These are phyloP conservation scores for Asparagopsis taxiformis DNA, from an alignment of 31 red algal species.

Conservation along the genomic window DNA sequence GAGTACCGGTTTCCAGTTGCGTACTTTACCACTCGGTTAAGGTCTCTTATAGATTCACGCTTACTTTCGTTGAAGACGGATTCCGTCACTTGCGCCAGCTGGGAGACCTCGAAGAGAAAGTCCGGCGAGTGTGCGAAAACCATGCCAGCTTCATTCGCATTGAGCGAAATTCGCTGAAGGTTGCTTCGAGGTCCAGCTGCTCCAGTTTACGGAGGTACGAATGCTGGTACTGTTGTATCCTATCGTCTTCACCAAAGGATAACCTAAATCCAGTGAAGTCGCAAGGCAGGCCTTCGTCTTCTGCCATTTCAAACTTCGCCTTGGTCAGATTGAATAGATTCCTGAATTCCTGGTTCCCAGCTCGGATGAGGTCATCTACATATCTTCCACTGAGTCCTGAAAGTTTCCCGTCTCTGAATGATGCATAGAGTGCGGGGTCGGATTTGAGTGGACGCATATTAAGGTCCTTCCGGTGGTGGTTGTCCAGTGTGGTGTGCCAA, in stretches of 20 bases:
- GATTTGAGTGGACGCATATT: slow-evolving; percentile 10
- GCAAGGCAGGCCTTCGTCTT: background rate
- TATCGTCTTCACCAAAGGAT: background rate
- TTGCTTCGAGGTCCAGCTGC: slow-evolving; percentile 1
- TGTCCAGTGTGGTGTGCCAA: slow-evolving; percentile 12
- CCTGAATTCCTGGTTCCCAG: slow-evolving; percentile 2
- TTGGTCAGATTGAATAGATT: background rate
- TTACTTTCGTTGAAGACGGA: background rate
- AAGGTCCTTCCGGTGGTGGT: slow-evolving; percentile 22
- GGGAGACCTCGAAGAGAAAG: background rate
- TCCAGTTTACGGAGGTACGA: slow-evolving; percentile 25
- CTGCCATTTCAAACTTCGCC: background rate
- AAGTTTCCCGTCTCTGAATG: background rate
- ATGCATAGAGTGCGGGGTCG: slow-evolving; percentile 12
- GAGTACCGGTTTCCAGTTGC: background rate
- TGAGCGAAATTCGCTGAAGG: slow-evolving; percentile 23
- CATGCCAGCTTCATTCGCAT: slow-evolving; percentile 30
- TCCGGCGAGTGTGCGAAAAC: slow-evolving; percentile 8
- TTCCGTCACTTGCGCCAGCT: slow-evolving; percentile 38
- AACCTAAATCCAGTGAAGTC: background rate
- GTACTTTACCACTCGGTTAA: slow-evolving; percentile 6
- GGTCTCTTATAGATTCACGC: background rate
- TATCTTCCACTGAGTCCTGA: background rate
- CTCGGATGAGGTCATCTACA: slow-evolving; percentile 1
- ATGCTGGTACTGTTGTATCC: slow-evolving; percentile 11